These are phyloP conservation scores for Alternaria metachromatica DNA, from an alignment of 2,329 filamentous ascomycete species.

Conservation along the genomic window DNA sequence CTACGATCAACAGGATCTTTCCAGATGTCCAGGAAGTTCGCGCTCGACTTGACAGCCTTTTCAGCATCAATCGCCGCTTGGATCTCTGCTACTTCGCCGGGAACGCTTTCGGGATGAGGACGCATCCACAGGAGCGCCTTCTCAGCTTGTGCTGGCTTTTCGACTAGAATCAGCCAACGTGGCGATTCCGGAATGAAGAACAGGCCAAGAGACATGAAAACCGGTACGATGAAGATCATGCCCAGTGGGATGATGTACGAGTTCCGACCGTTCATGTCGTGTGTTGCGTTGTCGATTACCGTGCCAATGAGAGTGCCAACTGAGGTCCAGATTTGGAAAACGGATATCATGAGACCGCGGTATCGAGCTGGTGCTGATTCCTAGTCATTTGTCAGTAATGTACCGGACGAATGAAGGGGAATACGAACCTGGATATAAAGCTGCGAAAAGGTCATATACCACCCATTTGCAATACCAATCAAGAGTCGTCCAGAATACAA, in stretches of 20 bases:
- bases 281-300: constrained; percentile 60
- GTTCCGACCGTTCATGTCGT: constrained; percentile 18
- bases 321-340: constrained; percentile 58
- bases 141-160: constrained; percentile 24
- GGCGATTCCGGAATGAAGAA: constrained; percentile 50
- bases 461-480: constrained; percentile 59
- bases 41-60: constrained; percentile 58
- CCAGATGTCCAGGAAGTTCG: constrained; percentile 59
- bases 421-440: constrained; percentile 56
- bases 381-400: constrained; percentile 9
- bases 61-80: constrained; percentile 37
- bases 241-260: constrained; percentile 58
- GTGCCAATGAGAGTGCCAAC: constrained; percentile 54
- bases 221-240: constrained; percentile 62
- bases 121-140: constrained; percentile 39
- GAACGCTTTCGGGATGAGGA: constrained; percentile 25
- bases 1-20: constrained; percentile 60
- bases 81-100: constrained; percentile 35
- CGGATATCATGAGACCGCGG: constrained; percentile 57
- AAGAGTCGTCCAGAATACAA: constrained; percentile 63
- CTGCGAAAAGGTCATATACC: constrained; percentile 64
- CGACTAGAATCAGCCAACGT: constrained; percentile 51
- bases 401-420: background rate
- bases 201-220: constrained; percentile 52
- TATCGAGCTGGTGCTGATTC: constrained; percentile 59